These are phyloP conservation scores for Sarcodon sp. DNA, from an alignment of 768 basidiomycete genomes.

Conservation along the genomic window DNA sequence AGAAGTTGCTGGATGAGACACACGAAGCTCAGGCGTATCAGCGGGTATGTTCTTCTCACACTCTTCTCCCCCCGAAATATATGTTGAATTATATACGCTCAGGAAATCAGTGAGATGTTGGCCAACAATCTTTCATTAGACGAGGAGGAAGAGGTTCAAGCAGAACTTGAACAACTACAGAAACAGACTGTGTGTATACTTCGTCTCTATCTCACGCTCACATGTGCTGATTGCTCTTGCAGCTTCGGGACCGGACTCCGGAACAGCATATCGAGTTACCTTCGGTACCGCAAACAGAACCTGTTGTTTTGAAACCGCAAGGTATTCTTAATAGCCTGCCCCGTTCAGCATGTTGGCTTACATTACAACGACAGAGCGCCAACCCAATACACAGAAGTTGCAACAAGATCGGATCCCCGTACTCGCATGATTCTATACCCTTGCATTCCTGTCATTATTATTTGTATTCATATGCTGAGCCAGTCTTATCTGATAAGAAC, in stretches of 20 bases:
- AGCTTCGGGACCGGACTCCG: background rate
- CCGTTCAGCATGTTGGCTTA: background rate
- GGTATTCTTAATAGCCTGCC: background rate
- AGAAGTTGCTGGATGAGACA: slow-evolving; percentile 87
- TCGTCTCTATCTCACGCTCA: background rate
- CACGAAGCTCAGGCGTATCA: slow-evolving; percentile 90
- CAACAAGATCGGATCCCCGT: background rate
- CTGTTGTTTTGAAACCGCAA: background rate
- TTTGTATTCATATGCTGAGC: no score
- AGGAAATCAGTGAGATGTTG: slow-evolving; percentile 91
- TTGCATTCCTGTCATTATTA: no score
- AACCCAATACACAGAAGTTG: background rate
- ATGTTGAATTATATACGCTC: slow-evolving; percentile 1
- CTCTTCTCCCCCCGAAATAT: background rate
- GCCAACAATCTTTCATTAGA: slow-evolving; percentile 71
- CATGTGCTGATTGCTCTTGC: background rate
- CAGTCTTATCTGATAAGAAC: no score
- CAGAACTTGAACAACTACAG: slow-evolving; percentile 64
- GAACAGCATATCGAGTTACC: background rate
- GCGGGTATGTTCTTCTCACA: slow-evolving; percentile 32
- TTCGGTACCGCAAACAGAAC: background rate
- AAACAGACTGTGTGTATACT: slow-evolving; percentile 37
- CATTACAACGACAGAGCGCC: background rate
- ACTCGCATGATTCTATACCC: background rate
- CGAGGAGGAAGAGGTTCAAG: slow-evolving; percentile 90